Conservation (phyloP, 2,329 filamentous ascomycete genomes). For the Penicillium janthinellum region DNA sequence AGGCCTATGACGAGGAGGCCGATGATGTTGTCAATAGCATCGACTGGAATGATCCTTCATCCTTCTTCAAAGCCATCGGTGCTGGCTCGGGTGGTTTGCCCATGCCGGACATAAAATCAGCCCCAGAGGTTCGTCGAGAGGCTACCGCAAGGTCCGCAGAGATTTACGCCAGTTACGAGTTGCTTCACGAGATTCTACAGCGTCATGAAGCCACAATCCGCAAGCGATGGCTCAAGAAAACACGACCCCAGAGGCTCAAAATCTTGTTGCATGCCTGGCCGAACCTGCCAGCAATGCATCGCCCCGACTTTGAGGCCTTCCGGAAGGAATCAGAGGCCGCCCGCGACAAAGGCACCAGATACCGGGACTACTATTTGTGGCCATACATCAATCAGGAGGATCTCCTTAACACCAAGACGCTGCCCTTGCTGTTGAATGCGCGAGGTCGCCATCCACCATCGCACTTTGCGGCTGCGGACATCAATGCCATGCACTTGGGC, state of each 20-base stretch:
- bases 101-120: not conserved
- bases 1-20: not conserved
- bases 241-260: not conserved
- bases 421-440: not conserved
- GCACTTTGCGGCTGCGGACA: not conserved
- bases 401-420: not conserved
- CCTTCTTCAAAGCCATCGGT: not conserved
- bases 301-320: conserved; percentile 53
- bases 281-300: conserved; percentile 52
- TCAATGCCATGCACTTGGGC: not conserved
- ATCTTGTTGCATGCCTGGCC: conserved; percentile 55
- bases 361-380: conserved; percentile 12
- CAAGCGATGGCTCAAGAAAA: not conserved
- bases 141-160: not conserved
- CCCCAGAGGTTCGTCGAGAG: not conserved
- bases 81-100: not conserved
- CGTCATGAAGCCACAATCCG: not conserved
- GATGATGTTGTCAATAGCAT: not conserved
- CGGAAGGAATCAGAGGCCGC: conserved; percentile 28
- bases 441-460: not conserved
- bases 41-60: not conserved
- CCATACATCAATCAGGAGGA: not conserved
- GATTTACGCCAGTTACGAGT: not conserved
- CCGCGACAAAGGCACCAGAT: not conserved
- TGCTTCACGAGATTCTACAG: not conserved